These are phyloP conservation scores for Hymenoscyphus fraxineus DNA, from an alignment of 2,329 filamentous ascomycete species.

Conservation along the genomic window DNA sequence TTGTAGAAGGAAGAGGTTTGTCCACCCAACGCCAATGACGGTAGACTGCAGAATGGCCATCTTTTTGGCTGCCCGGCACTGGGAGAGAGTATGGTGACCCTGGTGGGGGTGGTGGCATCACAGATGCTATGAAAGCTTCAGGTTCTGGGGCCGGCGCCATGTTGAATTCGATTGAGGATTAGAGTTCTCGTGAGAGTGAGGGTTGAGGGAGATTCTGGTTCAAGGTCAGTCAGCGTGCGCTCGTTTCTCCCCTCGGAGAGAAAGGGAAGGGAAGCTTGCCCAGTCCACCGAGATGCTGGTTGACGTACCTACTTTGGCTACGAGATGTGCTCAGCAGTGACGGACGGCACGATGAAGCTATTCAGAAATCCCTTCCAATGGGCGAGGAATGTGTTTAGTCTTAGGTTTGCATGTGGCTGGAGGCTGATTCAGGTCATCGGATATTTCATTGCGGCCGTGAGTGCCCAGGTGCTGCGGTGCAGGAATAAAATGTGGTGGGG, in stretches of 20 bases:
- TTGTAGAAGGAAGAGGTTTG: constrained; percentile 63
- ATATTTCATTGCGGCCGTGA: background rate
- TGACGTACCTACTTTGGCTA: background rate
- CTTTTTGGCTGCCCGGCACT: constrained; percentile 68
- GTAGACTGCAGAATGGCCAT: constrained; percentile 73
- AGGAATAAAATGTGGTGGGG: background rate
- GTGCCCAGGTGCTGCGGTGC: background rate
- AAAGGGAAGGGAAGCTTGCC: background rate
- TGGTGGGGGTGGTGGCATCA: constrained; percentile 30
- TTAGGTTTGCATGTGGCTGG: background rate
- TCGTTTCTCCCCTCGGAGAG: background rate
- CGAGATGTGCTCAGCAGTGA: background rate
- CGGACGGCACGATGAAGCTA: background rate
- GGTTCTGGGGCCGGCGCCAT: constrained; percentile 29
- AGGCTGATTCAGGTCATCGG: constrained; percentile 2
- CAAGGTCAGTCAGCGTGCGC: background rate
- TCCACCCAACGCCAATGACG: constrained; percentile 77
- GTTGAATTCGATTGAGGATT: background rate
- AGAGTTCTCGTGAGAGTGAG: background rate
- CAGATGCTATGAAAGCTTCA: constrained; percentile 23
- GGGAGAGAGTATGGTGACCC: constrained; percentile 67
- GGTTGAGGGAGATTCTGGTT: background rate
- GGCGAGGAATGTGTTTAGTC: background rate
- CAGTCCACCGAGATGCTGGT: background rate
- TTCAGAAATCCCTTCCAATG: background rate